Base-by-base conservation (phyloP, 768 basidiomycete species). In the Suillus decipiens region DNA sequence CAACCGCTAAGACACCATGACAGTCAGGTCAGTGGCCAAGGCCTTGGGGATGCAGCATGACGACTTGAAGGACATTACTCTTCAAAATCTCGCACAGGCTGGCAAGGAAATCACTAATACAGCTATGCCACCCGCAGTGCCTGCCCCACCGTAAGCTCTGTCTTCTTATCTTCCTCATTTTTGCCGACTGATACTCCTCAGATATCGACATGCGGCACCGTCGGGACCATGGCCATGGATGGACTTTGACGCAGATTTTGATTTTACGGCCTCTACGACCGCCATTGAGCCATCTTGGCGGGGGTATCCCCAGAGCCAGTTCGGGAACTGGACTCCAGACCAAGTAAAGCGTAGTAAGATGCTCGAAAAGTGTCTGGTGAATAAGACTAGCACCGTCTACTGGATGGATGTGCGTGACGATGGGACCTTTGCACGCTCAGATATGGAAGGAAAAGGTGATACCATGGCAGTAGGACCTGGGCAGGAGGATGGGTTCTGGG, bases 161-260 rank as follows among this genome's bases (percentile, higher is more conserved):
- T 17, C 5, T 8, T 17, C 2, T 19, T 1, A 14, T 5, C 15
- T 15, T 28, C 24, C 5, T 17, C 17, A 10, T 17, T 12, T 28
- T 14, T 28, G 5, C 15, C 1, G 11, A 57, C 56, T 41, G 10
- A 31, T 41, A 2, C 3, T 19, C 14, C 24, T 15, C 28, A 67
- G 68, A 9, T 69, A 69, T 61, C 59, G 69, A 19, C 68, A 70
- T 41, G 68, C 68, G 11, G 65, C 67, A n/a, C 69, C 70, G 11
- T 69, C 69, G 22, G 75, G 72, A 12, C 76, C 74, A 11, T 77
- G 76, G 76, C 75, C 75, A 17, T 77, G 76, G 76, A 67, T 65
- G 63, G 68, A 69, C 34, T 60, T 70, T 5, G 37, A 63, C 24
- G 34, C 28, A 17, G 61, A 37, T 15, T 5, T 24, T 22, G 61